These are phyloP conservation scores for Boletus pseudopeckii DNA, from an alignment of 768 basidiomycete species.

Conservation along the genomic window DNA sequence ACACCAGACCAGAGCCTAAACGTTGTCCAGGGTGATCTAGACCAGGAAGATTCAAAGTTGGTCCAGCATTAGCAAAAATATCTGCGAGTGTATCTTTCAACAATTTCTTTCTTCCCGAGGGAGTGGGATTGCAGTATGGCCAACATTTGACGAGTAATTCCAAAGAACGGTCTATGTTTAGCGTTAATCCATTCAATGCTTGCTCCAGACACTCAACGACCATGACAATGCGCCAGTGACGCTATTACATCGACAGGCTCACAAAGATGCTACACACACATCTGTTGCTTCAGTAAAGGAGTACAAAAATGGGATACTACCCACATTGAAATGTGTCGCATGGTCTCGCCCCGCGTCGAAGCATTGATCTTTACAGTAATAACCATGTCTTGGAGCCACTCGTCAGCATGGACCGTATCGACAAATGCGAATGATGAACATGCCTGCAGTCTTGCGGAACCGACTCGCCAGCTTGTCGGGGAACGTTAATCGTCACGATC, in stretches of 20 bases:
- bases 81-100: too few species aligned
- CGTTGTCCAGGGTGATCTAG: not conserved
- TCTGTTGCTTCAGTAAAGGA: not conserved
- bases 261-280: constrained; percentile 4
- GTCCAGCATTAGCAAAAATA: not conserved
- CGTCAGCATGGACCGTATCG: not conserved
- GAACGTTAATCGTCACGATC: not conserved
- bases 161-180: too few species aligned
- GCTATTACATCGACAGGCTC: not conserved
- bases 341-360: constrained; percentile 9
- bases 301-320: not conserved
- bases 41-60: not conserved
- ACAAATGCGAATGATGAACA: not conserved
- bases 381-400: constrained; percentile 6
- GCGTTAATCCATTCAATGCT: not conserved
- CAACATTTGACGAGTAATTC: too few species aligned
- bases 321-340: constrained; percentile 10
- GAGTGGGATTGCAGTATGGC: too few species aligned
- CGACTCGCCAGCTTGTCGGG: not conserved
- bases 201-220: not conserved
- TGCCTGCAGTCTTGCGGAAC: constrained; percentile 8
- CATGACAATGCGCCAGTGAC: not conserved
- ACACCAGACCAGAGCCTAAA: too few species aligned
- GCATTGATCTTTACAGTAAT: constrained; percentile 11
- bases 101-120: too few species aligned